Percentiles rank a stretch among this genome's conserved stretches.
phyloP scores from a whole-genome alignment of 2,329 filamentous ascomycete genomes.

The Hirsutella thompsonii region DNA sequence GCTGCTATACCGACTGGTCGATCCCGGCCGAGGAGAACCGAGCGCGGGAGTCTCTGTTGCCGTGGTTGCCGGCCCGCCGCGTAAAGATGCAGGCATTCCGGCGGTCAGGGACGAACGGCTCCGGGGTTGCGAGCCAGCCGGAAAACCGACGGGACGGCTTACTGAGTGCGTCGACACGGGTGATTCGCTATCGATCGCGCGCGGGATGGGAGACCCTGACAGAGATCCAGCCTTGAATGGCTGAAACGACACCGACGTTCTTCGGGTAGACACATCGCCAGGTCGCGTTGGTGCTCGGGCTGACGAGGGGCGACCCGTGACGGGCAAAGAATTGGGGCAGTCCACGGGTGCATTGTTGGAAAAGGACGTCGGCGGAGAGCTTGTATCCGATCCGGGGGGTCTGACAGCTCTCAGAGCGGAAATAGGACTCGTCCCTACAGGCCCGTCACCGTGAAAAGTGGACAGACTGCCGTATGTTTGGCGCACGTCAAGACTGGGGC shows the following conservation, averaged over 20 bases:
- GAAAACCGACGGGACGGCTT: conserved; percentile 31
- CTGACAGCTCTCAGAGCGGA: conserved; percentile 65
- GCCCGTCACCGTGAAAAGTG: conserved; percentile 73
- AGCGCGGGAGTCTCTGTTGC: conserved; percentile 53
- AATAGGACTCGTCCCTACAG: conserved; percentile 72
- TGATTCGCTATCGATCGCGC: conserved; percentile 33
- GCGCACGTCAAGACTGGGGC: conserved; percentile 44
- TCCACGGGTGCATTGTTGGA: conserved; percentile 31
- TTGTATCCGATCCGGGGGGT: conserved; percentile 46
- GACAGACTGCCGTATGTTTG: conserved; percentile 84
- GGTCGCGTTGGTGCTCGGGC: conserved; percentile 25
- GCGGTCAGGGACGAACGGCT: conserved; percentile 63
- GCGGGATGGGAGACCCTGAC: conserved; percentile 67
- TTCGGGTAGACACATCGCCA: conserved; percentile 46
- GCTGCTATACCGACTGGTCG: conserved; percentile 79
- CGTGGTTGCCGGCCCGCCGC: conserved; percentile 49
- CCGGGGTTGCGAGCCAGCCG: conserved; percentile 34
- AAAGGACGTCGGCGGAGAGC: conserved; percentile 41
- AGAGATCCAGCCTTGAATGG: conserved; percentile 94
- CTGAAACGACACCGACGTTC: conserved; percentile 80
- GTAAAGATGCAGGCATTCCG: conserved; percentile 61
- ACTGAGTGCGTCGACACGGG: conserved; percentile 44
- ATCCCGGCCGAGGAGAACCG: conserved; percentile 66
- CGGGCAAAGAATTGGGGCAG: conserved; percentile 41
- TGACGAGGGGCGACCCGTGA: conserved; percentile 15